Conservation (phyloP, 495 filamentous ascomycete species). For the Aspergillus conjunctus region DNA sequence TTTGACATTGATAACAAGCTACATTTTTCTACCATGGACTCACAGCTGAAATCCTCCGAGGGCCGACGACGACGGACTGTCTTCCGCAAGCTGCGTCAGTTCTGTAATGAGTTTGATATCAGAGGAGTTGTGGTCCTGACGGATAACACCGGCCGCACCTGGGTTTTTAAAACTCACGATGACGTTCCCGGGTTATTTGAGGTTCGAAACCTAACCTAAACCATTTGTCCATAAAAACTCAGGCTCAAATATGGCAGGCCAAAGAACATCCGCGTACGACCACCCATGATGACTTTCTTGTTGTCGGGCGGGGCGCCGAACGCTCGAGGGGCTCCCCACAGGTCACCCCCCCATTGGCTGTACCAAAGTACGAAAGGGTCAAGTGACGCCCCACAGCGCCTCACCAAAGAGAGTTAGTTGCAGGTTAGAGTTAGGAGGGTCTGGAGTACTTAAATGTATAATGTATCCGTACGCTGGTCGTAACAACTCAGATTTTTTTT, state of each 20-base stretch:
- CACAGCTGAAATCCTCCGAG: constrained; percentile 13
- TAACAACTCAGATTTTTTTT: neutral
- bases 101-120: constrained; percentile 14
- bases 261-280: too few species aligned
- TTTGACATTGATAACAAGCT: too few species aligned
- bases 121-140: constrained; percentile 15
- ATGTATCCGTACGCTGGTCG: neutral
- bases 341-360: too few species aligned
- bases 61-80: constrained; percentile 19
- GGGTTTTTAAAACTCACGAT: constrained; percentile 22
- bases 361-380: too few species aligned
- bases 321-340: too few species aligned
- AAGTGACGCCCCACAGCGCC: too few species aligned
- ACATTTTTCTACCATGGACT: too few species aligned
- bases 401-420: too few species aligned
- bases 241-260: too few species aligned
- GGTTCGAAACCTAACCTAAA: constrained; percentile 5
- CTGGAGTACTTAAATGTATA: constrained; percentile 6
- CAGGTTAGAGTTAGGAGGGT: too few species aligned
- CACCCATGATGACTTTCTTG: too few species aligned
- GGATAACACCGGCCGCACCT: constrained; percentile 11
- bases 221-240: neutral
- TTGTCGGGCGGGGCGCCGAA: too few species aligned
- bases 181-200: constrained; percentile 16
- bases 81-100: constrained; percentile 21